These are phyloP conservation scores for Colletotrichum horii DNA, from an alignment of 2,329 filamentous ascomycete genomes.

Conservation along the genomic window DNA sequence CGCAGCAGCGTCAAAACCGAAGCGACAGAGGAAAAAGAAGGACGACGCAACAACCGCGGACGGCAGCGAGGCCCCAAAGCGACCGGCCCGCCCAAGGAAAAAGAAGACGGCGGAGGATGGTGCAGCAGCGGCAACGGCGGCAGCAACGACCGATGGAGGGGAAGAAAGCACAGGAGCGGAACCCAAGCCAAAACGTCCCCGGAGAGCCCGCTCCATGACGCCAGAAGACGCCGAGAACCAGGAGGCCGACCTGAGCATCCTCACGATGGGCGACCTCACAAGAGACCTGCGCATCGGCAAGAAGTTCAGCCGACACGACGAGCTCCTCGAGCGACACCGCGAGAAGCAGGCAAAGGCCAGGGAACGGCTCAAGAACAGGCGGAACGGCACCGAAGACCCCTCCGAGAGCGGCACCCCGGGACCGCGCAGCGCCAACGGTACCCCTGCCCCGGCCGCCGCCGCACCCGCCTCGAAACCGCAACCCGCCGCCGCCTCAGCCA, in stretches of 20 bases:
- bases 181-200: neutral
- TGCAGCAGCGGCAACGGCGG: constrained; percentile 9
- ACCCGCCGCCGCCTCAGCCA: constrained; percentile 15
- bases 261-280: constrained; percentile 77
- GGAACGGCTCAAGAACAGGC: constrained; percentile 35
- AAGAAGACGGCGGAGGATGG: constrained; percentile 17
- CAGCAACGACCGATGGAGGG: neutral
- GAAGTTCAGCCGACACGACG: constrained; percentile 75
- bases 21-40: constrained; percentile 21
- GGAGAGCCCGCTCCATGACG: constrained; percentile 54
- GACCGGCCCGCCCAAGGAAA: constrained; percentile 21
- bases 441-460: constrained; percentile 26
- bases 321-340: constrained; percentile 72
- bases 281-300: constrained; percentile 74
- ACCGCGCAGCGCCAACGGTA: neutral
- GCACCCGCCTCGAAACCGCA: constrained; percentile 25
- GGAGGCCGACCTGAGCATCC: constrained; percentile 67
- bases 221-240: constrained; percentile 68
- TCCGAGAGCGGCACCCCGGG: constrained; percentile 22
- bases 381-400: constrained; percentile 24
- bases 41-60: constrained; percentile 6
- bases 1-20: constrained; percentile 11
- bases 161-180: neutral
- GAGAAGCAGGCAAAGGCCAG: constrained; percentile 41
- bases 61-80: neutral